Percentiles rank a stretch among this genome's conserved stretches.
Conservation (phyloP, 495 filamentous ascomycete species). For the Echria macrotheca region DNA sequence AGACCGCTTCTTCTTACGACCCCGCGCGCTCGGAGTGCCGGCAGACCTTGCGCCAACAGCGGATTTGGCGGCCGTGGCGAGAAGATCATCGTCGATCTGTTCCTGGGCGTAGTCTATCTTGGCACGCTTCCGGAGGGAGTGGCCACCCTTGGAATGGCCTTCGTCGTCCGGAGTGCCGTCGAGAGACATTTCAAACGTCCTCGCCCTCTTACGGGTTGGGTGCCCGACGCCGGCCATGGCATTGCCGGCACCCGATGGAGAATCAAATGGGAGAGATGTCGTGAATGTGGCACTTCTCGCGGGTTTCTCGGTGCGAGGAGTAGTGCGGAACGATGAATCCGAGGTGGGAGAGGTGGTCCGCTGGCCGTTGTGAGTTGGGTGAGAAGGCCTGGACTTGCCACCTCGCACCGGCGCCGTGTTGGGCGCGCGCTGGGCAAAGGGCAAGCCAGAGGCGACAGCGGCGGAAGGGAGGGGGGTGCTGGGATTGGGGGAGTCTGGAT, state of each 20-base stretch:
- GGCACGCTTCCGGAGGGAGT: slow-evolving; percentile 41
- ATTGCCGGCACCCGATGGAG: slow-evolving; percentile 25
- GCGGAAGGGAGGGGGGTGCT: slow-evolving; percentile 8
- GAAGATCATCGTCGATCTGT: slow-evolving; percentile 36
- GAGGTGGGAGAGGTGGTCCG: slow-evolving; percentile 19
- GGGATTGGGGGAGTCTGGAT: slow-evolving; percentile 1
- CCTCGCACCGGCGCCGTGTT: slow-evolving; percentile 17
- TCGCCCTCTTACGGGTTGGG: slow-evolving; percentile 28
- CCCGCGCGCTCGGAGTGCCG: slow-evolving; percentile 18
- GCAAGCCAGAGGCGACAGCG: not conserved
- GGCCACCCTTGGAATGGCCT: slow-evolving; percentile 39
- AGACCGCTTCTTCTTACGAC: slow-evolving; percentile 27
- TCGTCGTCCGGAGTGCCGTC: slow-evolving; percentile 28
- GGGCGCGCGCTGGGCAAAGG: slow-evolving; percentile 6
- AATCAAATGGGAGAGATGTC: slow-evolving; percentile 23
- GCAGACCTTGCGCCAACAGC: not conserved
- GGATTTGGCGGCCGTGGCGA: slow-evolving; percentile 16
- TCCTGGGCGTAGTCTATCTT: slow-evolving; percentile 44
- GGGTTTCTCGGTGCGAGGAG: slow-evolving; percentile 20
- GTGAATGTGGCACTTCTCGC: slow-evolving; percentile 24
- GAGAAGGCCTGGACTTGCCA: slow-evolving; percentile 9
- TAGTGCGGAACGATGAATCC: slow-evolving; percentile 11
- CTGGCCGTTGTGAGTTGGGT: not conserved
- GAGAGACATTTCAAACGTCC: slow-evolving; percentile 29
- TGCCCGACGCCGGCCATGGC: slow-evolving; percentile 16